Conservation (phyloP, 208 protist genomes). For the Tritrichomonas musculus region DNA sequence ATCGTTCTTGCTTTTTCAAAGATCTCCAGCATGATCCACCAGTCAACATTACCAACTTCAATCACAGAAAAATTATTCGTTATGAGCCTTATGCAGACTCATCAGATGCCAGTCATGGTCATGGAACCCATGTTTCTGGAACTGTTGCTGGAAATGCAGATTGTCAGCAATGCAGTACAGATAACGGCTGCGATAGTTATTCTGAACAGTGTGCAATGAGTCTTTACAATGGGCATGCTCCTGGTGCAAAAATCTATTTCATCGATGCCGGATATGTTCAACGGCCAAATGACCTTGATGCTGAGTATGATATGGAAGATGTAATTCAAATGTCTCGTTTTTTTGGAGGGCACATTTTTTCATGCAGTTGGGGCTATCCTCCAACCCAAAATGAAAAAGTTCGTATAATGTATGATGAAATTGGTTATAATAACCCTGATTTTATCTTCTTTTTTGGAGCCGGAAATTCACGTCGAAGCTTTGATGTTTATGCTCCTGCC, state of each 20-base stretch:
- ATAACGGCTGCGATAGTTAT: not conserved
- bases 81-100: not conserved
- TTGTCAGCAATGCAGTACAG: not conserved
- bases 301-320: not conserved
- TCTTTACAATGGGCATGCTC: not conserved
- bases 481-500: not conserved
- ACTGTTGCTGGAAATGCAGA: not conserved
- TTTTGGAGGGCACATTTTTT: not conserved
- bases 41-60: not conserved
- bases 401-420: not conserved
- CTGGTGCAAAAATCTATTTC: not conserved
- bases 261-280: not conserved
- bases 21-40: not conserved
- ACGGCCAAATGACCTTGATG: not conserved
- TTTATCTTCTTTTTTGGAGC: not conserved
- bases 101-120: not conserved
- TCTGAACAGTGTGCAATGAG: not conserved
- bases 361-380: not conserved
- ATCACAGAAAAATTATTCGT: slow-evolving; percentile 27
- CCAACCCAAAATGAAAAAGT: not conserved
- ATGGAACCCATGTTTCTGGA: slow-evolving; percentile 40
- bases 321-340: not conserved
- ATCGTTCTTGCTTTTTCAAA: not conserved
- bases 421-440: not conserved
- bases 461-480: not conserved